Conservation (phyloP, 108 stramenopile genomes). For the Nitzschia inconspicua region DNA sequence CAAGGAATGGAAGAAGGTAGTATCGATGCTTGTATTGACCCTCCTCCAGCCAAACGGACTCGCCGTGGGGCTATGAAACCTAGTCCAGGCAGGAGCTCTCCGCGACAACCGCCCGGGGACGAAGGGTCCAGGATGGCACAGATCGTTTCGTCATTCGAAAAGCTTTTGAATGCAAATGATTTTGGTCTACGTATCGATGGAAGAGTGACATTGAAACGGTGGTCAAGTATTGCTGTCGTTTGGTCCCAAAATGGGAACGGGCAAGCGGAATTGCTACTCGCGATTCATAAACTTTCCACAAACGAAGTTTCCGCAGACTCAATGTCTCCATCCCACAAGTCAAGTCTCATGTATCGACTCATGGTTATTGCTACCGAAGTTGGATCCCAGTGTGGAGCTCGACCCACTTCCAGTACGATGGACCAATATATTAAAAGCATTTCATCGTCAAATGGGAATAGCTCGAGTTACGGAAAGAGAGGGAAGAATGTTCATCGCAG, state of each 20-base stretch:
- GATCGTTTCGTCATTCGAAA: conserved; percentile 2
- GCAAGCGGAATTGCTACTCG: neutral
- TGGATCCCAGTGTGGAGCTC: conserved; percentile 19
- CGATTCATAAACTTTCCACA: neutral
- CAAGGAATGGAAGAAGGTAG: neutral
- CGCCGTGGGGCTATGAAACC: neutral
- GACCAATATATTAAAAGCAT: conserved; percentile 20
- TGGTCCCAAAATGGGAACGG: conserved; percentile 32
- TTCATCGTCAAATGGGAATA: neutral
- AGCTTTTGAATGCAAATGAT: neutral
- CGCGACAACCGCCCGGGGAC: neutral
- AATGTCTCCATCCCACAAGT: conserved; percentile 1
- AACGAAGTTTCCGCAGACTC: neutral
- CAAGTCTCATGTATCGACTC: conserved; percentile 6
- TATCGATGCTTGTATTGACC: neutral
- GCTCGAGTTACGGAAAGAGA: conserved; percentile 2
- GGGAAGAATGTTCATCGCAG: neutral
- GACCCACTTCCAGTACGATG: conserved; percentile 30
- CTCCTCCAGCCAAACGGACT: conserved; percentile 2
- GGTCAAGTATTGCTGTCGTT: conserved; percentile 33
- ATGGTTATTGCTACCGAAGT: conserved; percentile 20
- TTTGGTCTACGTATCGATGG: conserved; percentile 21
- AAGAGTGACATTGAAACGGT: conserved; percentile 27
- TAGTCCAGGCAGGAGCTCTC: neutral
- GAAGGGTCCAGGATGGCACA: neutral